A percentile compares a stretch with the other conserved stretches of the same genome.
phyloP scores from a whole-genome alignment of 108 stramenopile genomes.

The Conticribra weissflogii region DNA sequence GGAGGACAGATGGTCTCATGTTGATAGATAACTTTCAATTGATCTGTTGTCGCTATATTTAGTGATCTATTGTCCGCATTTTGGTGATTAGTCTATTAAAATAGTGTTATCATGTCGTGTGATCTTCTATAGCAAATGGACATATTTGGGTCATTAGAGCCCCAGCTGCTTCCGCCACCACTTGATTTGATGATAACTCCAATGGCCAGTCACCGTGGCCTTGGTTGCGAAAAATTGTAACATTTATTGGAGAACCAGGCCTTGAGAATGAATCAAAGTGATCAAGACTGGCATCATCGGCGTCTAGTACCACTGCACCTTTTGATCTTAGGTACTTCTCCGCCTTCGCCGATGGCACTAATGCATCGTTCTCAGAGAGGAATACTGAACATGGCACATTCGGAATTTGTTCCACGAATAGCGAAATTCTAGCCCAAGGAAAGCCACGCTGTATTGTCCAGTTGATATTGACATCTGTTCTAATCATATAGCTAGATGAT shows the following conservation, averaged over 20 bases:
- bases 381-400: slow-evolving; percentile 73
- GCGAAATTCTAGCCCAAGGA: slow-evolving; percentile 81
- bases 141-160: slow-evolving; percentile 35
- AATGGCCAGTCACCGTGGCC: slow-evolving; percentile 67
- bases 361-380: slow-evolving; percentile 75
- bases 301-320: slow-evolving; percentile 59
- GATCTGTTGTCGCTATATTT: too few relatives aligned
- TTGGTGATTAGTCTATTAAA: too few relatives aligned
- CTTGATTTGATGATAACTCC: slow-evolving; percentile 16
- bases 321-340: slow-evolving; percentile 67
- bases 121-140: slow-evolving; percentile 13
- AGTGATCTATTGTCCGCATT: too few relatives aligned
- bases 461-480: slow-evolving; percentile 83
- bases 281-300: slow-evolving; percentile 33
- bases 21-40: too few relatives aligned
- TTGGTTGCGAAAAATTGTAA: slow-evolving; percentile 67
- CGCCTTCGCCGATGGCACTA: slow-evolving; percentile 76
- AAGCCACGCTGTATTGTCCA: slow-evolving; percentile 88
- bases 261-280: slow-evolving; percentile 47
- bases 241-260: slow-evolving; percentile 50
- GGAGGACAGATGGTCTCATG: too few relatives aligned
- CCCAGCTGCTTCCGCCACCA: slow-evolving; percentile 41
- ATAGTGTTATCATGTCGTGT: neutral
- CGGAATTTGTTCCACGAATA: slow-evolving; percentile 79
- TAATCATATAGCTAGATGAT: slow-evolving; percentile 70